Base-by-base conservation (phyloP, 1,284 basidiomycete genomes). In the Cutaneotrichosporon mucoides region DNA sequence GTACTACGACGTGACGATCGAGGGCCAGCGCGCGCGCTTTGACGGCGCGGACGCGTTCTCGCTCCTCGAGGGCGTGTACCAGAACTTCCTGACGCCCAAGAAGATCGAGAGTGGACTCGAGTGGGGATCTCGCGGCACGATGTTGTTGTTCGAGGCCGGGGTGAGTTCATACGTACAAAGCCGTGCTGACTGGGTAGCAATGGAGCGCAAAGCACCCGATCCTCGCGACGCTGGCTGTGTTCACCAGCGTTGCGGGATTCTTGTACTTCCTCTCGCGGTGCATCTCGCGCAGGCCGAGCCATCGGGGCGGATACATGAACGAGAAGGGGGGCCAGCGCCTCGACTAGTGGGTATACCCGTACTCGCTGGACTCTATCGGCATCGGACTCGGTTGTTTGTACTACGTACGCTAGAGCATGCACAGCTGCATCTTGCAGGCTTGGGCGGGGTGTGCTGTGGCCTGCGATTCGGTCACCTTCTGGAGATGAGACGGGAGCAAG, bases 51-150 rank as follows among this genome's bases (percentile, higher is more conserved):
- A 82, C 61, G 79, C 93, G 33, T 88, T 88, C 62, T 83, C 85
- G 0, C 82, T 89, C 0, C 79, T 95, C 8, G 86, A 90, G 49
- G 86, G 84, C 6, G 84, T 88, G 10, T 81, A 84, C 2, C 78
- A 79, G 24, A 85, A 86, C 0, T 81, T 81, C 6, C 75, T 88
- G 0, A 61, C 71, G 8, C 82, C 84, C 55, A 87, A 86, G 68
- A 67, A 40, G 37, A n/a, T 48, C 43, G 53, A 71, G 59, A 68
- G 42, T 51, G 66, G 60, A 16, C 6, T 50, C 4, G 33, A 40
- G 8, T 61, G 45, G 33, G 15, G 38, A 10, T 11, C 38, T 15
- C 15, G 4, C 4, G n/a, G 8, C 15, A 43, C 24, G 3, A 41
- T 12, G 35, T 12, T 41, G 34, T 12, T 54, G 7, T 35, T 52